Percentiles rank a stretch among this genome's conserved stretches.
Evolutionary conservation across 2,329 filamentous ascomycete species (phyloP).

Genomic region (Geosmithia putterillii): DNA sequence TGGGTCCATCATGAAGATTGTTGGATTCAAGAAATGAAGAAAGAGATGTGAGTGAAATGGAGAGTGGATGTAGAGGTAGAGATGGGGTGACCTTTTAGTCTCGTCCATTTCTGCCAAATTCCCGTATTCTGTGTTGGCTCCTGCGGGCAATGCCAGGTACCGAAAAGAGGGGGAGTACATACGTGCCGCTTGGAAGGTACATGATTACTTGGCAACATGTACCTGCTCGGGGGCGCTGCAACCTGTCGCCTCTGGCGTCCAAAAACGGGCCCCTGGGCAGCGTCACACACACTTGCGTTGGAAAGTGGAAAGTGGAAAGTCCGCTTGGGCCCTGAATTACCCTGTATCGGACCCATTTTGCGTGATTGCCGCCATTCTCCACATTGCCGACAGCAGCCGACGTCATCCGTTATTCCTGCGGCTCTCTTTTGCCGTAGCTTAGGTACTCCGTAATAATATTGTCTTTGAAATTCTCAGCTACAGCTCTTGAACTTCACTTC

Average conservation of each 20-base stretch:
- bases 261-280: not conserved
- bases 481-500: not conserved
- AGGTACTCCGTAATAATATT: too few species aligned
- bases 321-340: too few species aligned
- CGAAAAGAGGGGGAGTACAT: too few species aligned
- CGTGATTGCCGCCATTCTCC: not conserved
- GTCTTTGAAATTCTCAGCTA: not conserved
- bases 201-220: not conserved
- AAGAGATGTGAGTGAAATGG: not conserved
- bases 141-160: too few species aligned
- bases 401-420: not conserved
- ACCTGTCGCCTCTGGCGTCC: not conserved
- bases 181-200: not conserved
- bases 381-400: not conserved
- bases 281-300: not conserved
- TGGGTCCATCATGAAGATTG: not conserved
- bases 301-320: too few species aligned
- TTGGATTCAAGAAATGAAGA: not conserved
- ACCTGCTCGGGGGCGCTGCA: not conserved
- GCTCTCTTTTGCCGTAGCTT: too few species aligned
- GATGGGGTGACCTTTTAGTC: too few species aligned
- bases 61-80: not conserved
- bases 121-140: too few species aligned
- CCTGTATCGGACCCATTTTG: too few species aligned
- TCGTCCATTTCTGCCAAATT: too few species aligned